These are phyloP conservation scores for Acrasis kona DNA, from an alignment of 78 protist species.

Conservation along the genomic window DNA sequence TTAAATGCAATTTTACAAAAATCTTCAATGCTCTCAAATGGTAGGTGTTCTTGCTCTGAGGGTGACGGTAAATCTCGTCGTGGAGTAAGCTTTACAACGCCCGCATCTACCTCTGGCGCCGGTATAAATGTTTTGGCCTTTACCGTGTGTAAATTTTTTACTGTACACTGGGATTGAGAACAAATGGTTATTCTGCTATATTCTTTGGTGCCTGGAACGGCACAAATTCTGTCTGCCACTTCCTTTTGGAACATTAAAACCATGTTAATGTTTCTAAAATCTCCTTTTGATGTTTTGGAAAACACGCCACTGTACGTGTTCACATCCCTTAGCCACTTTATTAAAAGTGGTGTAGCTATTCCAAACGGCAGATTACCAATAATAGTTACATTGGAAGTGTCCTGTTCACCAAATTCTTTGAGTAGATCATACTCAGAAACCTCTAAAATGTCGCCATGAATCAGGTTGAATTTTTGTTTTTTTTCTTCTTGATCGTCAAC, in stretches of 20 bases:
- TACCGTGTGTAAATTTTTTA: neutral
- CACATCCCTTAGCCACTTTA: slow-evolving; percentile 41
- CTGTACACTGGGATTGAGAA: neutral
- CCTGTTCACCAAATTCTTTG: neutral
- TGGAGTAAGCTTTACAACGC: slow-evolving; percentile 26
- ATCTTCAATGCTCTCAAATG: no score
- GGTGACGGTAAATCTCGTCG: neutral
- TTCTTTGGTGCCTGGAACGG: neutral
- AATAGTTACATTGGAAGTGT: slow-evolving; percentile 5
- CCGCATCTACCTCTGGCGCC: slow-evolving; percentile 49
- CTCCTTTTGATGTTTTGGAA: no score
- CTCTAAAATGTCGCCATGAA: slow-evolving; percentile 37
- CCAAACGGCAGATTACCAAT: slow-evolving; percentile 58
- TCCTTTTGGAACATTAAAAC: slow-evolving; percentile 53
- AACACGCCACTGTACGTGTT: slow-evolving; percentile 11
- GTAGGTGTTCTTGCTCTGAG: slow-evolving; percentile 24
- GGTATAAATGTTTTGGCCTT: slow-evolving; percentile 37
- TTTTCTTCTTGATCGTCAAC: no score
- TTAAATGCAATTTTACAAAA: slow-evolving; percentile 25
- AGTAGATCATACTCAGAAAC: slow-evolving; percentile 20
- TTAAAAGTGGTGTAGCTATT: slow-evolving; percentile 50
- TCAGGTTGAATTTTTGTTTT: slow-evolving; percentile 9
- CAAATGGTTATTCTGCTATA: neutral
- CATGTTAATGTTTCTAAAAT: slow-evolving; percentile 35
- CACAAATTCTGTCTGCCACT: neutral